These are phyloP conservation scores for Stemphylium vesicarium DNA, from an alignment of 2,329 filamentous ascomycete species.

Conservation along the genomic window DNA sequence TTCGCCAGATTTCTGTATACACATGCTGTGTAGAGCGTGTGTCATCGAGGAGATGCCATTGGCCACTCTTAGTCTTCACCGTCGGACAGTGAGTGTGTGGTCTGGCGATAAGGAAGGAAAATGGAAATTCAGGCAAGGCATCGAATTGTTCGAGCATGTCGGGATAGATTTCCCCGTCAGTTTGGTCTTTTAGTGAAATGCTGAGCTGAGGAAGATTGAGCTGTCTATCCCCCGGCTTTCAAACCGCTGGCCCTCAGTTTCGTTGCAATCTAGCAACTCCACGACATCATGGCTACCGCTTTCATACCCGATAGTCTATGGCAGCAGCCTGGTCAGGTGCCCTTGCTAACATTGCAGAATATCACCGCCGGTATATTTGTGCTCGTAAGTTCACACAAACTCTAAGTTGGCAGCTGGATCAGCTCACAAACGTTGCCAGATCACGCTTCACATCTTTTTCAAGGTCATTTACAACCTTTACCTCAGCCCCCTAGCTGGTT, in stretches of 20 bases:
- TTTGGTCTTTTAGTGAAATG: not conserved
- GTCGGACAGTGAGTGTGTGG: not conserved
- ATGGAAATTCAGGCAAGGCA: not conserved
- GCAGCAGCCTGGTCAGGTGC: not conserved
- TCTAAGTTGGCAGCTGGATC: not conserved
- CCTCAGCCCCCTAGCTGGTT: slow-evolving; percentile 10
- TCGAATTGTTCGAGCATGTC: not conserved
- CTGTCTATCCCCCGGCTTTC: not conserved
- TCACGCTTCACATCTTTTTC: not conserved
- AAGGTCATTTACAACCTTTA: slow-evolving; percentile 9
- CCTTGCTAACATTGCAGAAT: not conserved
- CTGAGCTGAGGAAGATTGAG: not conserved
- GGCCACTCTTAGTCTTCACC: not conserved
- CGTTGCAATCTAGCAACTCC: not conserved
- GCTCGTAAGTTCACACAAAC: not conserved
- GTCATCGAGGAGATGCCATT: not conserved
- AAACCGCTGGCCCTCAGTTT: no score
- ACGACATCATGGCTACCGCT: not conserved
- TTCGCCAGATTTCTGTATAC: not conserved
- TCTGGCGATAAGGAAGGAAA: not conserved
- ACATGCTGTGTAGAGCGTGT: slow-evolving; percentile 1
- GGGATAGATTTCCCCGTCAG: not conserved
- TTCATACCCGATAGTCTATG: not conserved
- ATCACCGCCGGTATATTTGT: not conserved
- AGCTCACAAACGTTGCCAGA: not conserved